phyloP scores from a whole-genome alignment of 148 eudicot genomes.

The Vaccinium corymbosum region DNA sequence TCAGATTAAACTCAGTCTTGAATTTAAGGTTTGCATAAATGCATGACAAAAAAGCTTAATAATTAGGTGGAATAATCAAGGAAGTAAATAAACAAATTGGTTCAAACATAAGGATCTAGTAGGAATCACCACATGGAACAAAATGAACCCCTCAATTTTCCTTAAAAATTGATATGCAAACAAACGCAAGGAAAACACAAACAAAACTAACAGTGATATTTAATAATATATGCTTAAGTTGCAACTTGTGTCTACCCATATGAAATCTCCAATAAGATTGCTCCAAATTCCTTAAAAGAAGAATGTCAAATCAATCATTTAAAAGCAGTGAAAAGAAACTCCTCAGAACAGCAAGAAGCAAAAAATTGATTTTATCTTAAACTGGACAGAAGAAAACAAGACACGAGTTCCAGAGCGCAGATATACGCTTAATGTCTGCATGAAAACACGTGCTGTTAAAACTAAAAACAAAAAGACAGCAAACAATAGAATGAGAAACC shows the following conservation, averaged over 20 bases:
- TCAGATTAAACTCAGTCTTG: background rate
- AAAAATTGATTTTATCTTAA: background rate
- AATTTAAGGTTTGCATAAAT: background rate
- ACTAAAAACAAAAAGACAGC: background rate
- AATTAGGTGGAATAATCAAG: background rate
- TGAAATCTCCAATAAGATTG: background rate
- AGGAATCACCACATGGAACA: background rate
- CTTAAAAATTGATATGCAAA: background rate
- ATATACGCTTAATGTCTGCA: background rate
- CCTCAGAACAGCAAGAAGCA: background rate
- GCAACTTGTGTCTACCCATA: background rate
- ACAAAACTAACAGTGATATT: background rate
- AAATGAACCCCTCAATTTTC: background rate
- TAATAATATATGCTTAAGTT: background rate
- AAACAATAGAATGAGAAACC: background rate
- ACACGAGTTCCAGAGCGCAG: background rate
- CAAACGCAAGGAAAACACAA: background rate
- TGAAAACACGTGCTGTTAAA: background rate
- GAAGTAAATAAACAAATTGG: background rate
- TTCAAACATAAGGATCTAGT: background rate
- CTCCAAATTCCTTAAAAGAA: background rate
- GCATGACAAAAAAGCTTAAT: background rate
- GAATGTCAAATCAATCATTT: background rate
- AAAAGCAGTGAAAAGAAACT: background rate
- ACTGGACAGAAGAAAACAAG: background rate